A percentile compares a stretch with the other conserved stretches of the same genome.
These are phyloP conservation scores for Paracoccidioides brasiliensis DNA, from an alignment of 2,329 filamentous ascomycete species.

Conservation along the genomic window DNA sequence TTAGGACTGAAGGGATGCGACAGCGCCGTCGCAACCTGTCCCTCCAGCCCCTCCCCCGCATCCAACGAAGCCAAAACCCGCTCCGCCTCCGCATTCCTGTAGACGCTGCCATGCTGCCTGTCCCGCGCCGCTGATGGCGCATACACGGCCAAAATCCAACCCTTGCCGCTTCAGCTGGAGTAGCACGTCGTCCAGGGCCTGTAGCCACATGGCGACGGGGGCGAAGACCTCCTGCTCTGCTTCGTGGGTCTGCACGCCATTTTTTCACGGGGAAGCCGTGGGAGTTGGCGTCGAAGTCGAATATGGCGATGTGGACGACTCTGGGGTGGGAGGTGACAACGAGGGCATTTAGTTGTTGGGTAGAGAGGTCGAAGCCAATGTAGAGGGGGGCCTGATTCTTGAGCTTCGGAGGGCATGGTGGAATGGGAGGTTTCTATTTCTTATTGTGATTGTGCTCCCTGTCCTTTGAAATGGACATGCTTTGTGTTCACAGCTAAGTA, in stretches of 20 bases:
- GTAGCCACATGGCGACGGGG: slow-evolving; percentile 87
- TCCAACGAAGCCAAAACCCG: slow-evolving; percentile 49
- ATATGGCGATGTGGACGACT: slow-evolving; percentile 72
- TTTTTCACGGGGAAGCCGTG: slow-evolving; percentile 61
- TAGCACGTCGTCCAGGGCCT: slow-evolving; percentile 79
- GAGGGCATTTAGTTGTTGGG: slow-evolving; percentile 91
- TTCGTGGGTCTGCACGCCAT: slow-evolving; percentile 76
- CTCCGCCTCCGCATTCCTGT: slow-evolving; percentile 67
- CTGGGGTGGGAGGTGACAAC: slow-evolving; percentile 73
- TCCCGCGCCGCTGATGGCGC: slow-evolving; percentile 77
- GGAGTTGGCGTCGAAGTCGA: slow-evolving; percentile 86
- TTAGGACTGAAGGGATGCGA: slow-evolving; percentile 83
- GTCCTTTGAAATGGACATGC: no score
- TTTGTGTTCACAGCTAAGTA: no score
- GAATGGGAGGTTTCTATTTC: not conserved
- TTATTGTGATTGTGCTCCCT: no score
- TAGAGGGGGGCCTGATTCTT: slow-evolving; percentile 48
- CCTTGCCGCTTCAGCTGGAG: slow-evolving; percentile 54
- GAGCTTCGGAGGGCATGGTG: not conserved
- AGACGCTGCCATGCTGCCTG: slow-evolving; percentile 97
- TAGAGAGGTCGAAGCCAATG: slow-evolving; percentile 89
- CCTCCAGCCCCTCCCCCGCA: slow-evolving; percentile 47
- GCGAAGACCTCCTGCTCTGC: slow-evolving; percentile 80
- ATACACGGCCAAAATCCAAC: slow-evolving; percentile 60
- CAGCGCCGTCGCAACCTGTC: slow-evolving; percentile 61